Percentiles rank a stretch among this genome's conserved stretches.
phyloP scores from a whole-genome alignment of 345 rosid genomes.

The Populus ilicifolia region DNA sequence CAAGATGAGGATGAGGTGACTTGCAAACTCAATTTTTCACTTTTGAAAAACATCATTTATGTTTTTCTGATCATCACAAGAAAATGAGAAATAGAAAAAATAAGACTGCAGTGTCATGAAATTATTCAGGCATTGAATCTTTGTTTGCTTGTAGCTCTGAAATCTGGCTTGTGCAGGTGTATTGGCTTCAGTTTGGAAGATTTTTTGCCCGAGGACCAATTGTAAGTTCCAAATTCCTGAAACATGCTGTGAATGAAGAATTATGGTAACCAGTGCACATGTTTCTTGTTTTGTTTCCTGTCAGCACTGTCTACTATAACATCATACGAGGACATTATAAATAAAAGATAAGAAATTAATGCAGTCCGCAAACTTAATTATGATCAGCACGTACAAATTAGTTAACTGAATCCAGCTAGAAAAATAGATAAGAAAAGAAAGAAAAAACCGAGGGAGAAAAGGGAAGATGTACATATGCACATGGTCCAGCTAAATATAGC shows the following conservation, averaged over 20 bases:
- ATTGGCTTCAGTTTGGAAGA: constrained; percentile 99
- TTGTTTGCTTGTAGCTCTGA: background rate
- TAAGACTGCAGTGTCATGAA: background rate
- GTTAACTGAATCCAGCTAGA: too few species aligned
- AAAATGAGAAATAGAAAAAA: background rate
- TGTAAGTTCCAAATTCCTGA: constrained; percentile 49
- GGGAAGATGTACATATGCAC: too few species aligned
- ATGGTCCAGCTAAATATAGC: too few species aligned
- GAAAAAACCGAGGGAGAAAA: too few species aligned
- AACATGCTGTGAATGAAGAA: background rate
- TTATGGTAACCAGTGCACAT: too few species aligned
- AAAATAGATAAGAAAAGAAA: too few species aligned
- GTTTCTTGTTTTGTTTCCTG: too few species aligned
- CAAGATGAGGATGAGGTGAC: constrained; percentile 96
- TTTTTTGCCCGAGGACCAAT: constrained; percentile 94
- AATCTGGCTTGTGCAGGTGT: constrained; percentile 49
- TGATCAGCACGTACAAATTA: too few species aligned
- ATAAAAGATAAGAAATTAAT: too few species aligned
- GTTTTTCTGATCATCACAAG: background rate
- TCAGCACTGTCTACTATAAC: too few species aligned
- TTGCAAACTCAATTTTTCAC: constrained; percentile 7
- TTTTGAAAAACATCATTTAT: constrained; percentile 5
- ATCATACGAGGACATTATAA: too few species aligned
- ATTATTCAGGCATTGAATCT: background rate
- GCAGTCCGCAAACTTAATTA: too few species aligned